Conservation (phyloP, 2,329 filamentous ascomycete genomes). For the Aureobasidium sp. region DNA sequence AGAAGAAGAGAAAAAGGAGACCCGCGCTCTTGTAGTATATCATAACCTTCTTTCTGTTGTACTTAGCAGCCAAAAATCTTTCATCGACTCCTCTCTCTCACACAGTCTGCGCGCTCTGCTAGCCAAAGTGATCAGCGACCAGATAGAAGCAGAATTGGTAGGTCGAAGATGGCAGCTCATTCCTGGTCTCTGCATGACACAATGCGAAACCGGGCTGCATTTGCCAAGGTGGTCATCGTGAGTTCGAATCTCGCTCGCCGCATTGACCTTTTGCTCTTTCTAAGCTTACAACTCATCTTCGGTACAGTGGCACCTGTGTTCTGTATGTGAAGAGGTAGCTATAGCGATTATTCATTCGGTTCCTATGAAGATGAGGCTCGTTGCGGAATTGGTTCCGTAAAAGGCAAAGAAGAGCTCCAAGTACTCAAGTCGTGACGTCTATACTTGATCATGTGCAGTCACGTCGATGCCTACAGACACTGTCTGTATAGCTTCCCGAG, state of each 20-base stretch:
- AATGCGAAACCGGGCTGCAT: background rate
- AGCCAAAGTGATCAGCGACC: too few species aligned
- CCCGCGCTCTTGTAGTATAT: background rate
- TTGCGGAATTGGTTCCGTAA: background rate
- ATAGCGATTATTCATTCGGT: too few species aligned
- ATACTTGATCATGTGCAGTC: background rate
- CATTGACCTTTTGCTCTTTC: background rate
- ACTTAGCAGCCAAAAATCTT: background rate
- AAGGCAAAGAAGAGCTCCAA: background rate
- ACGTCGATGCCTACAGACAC: background rate
- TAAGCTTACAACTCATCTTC: background rate
- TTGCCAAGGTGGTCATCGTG: background rate
- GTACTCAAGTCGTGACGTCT: background rate
- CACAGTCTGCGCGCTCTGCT: too few species aligned
- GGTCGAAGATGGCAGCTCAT: too few species aligned
- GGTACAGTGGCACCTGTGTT: too few species aligned
- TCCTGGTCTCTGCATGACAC: too few species aligned
- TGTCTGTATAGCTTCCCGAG: background rate
- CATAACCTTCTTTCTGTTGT: constrained; percentile 5
- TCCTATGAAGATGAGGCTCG: background rate
- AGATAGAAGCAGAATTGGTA: too few species aligned
- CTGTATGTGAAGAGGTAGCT: too few species aligned
- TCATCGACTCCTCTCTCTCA: background rate
- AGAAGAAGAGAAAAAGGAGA: background rate
- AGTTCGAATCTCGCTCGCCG: background rate